Percentiles rank a stretch among this genome's conserved stretches.
These are phyloP conservation scores for Talaromyces amestolkiae DNA, from an alignment of 2,329 filamentous ascomycete genomes.

Conservation along the genomic window DNA sequence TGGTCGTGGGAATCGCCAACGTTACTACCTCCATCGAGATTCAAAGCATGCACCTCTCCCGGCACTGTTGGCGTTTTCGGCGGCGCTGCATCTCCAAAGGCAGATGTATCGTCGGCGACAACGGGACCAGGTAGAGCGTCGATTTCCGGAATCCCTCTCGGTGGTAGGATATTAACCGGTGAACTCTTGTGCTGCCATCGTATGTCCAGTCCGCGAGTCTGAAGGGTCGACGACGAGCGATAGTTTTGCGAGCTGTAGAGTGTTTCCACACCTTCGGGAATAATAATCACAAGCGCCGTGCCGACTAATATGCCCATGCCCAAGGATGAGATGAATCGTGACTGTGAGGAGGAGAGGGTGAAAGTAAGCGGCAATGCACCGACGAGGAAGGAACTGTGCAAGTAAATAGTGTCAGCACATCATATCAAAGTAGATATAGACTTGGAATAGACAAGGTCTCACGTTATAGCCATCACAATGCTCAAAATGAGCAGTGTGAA, in stretches of 20 bases:
- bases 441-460: constrained; percentile 27
- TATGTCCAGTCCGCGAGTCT: constrained; percentile 28
- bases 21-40: constrained; percentile 22
- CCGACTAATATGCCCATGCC: constrained; percentile 93
- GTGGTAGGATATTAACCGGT: constrained; percentile 5
- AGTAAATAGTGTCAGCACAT: neutral
- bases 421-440: neutral
- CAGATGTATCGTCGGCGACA: constrained; percentile 22
- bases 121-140: constrained; percentile 31
- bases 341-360: constrained; percentile 77
- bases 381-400: constrained; percentile 79
- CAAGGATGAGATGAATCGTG: constrained; percentile 85
- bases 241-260: constrained; percentile 60
- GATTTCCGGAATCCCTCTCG: constrained; percentile 16
- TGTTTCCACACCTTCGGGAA: constrained; percentile 92
- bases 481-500: constrained; percentile 64
- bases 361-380: constrained; percentile 88
- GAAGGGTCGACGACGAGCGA: constrained; percentile 32
- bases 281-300: constrained; percentile 93
- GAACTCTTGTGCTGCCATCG: constrained; percentile 28
- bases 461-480: constrained; percentile 65
- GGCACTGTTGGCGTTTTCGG: constrained; percentile 10
- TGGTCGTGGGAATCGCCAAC: constrained; percentile 27
- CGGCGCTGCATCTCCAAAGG: constrained; percentile 1
- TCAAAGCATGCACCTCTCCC: constrained; percentile 13